Conservation (phyloP, 768 basidiomycete genomes). For the Suillus fuscotomentosus region DNA sequence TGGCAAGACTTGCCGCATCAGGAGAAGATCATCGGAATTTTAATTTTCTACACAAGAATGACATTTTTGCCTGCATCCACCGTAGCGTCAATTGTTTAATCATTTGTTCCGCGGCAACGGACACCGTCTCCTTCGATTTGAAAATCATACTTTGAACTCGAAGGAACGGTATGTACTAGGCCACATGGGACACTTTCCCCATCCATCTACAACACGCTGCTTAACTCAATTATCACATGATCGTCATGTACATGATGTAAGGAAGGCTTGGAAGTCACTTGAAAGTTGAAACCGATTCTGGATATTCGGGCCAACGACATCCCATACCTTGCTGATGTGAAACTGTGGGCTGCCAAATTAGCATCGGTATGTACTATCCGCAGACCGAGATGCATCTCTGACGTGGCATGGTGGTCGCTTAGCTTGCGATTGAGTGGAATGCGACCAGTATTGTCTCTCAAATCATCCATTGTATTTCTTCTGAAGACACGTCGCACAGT, state of each 20-base stretch:
- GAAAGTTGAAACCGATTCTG: not conserved
- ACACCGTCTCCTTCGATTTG: too few species aligned
- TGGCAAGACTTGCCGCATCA: too few species aligned
- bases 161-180: not conserved
- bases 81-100: too few species aligned
- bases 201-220: not conserved
- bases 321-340: not conserved
- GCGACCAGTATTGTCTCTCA: not conserved
- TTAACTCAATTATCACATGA: not conserved
- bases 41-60: too few species aligned
- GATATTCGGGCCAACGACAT: not conserved
- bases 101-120: too few species aligned
- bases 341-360: not conserved
- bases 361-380: not conserved
- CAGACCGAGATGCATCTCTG: not conserved
- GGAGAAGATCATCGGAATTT: too few species aligned
- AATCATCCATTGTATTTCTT: not conserved
- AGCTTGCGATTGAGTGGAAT: not conserved
- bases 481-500: not conserved
- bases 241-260: too few species aligned
- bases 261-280: too few species aligned
- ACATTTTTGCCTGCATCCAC: too few species aligned
- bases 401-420: not conserved
- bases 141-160: not conserved
- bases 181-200: not conserved